These are phyloP conservation scores for Mortierella polycephala DNA, from an alignment of 371 early-diverging fungal genomes.

Conservation along the genomic window DNA sequence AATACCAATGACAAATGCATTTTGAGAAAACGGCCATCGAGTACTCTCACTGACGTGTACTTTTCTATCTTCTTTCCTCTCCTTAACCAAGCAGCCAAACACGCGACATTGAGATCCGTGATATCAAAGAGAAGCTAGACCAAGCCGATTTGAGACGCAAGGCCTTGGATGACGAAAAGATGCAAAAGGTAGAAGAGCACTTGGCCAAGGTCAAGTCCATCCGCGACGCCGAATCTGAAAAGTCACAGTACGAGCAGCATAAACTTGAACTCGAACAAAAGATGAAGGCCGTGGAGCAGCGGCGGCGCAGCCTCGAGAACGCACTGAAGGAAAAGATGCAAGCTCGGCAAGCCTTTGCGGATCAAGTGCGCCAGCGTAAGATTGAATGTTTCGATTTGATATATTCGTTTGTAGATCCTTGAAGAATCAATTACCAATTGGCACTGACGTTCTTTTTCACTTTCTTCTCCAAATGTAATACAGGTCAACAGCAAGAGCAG, in stretches of 20 bases:
- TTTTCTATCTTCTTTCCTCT: neutral
- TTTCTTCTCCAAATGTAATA: neutral
- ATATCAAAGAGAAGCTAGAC: slow-evolving; percentile 44
- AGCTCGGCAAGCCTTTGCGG: slow-evolving; percentile 32
- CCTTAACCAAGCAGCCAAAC: slow-evolving; percentile 5
- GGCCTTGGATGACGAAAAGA: slow-evolving; percentile 48
- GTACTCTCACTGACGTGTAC: neutral
- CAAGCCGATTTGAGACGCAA: slow-evolving; percentile 46
- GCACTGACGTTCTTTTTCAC: no score
- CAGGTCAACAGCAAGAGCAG: slow-evolving; percentile 17
- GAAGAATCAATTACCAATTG: no score
- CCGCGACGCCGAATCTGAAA: slow-evolving; percentile 33
- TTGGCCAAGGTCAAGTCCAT: slow-evolving; percentile 32
- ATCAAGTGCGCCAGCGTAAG: slow-evolving; percentile 54
- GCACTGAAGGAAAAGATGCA: slow-evolving; percentile 48
- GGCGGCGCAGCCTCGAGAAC: slow-evolving; percentile 38
- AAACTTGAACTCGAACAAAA: slow-evolving; percentile 43
- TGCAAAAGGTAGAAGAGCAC: slow-evolving; percentile 44
- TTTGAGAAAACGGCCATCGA: neutral
- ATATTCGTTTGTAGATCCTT: neutral
- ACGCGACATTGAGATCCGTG: slow-evolving; percentile 44
- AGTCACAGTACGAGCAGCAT: slow-evolving; percentile 41
- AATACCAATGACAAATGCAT: no score
- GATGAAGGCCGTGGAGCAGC: slow-evolving; percentile 48
- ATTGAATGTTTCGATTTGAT: neutral